Conservation (phyloP, 2,329 filamentous ascomycete genomes). For the Berkeleyomyces basicola region DNA sequence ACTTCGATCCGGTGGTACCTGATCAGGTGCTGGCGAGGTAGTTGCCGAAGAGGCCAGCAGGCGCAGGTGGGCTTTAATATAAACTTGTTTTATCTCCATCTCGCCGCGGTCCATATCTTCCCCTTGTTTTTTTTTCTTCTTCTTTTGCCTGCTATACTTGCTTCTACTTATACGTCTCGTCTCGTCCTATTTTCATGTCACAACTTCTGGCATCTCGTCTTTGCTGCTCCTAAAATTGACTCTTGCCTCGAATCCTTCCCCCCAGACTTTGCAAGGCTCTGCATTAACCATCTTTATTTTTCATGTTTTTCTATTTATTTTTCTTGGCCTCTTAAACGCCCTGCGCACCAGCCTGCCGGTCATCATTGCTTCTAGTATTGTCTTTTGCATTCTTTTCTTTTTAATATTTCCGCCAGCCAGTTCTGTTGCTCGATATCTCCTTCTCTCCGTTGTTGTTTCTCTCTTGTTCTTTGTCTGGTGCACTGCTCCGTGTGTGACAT, state of each 20-base stretch:
- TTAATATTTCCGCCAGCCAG: neutral
- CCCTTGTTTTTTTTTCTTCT: neutral
- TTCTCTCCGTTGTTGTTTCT: neutral
- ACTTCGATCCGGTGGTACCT: neutral
- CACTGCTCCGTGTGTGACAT: neutral
- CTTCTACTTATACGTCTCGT: neutral
- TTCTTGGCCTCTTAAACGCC: neutral
- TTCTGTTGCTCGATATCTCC: neutral
- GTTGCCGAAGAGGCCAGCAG: neutral
- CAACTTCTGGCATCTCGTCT: neutral
- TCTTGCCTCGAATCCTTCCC: neutral
- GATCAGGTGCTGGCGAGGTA: neutral
- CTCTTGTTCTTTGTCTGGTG: neutral
- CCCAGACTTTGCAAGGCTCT: neutral
- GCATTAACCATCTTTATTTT: neutral
- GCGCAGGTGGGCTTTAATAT: neutral
- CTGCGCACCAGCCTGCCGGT: neutral
- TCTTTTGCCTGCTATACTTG: neutral
- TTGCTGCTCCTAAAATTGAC: neutral
- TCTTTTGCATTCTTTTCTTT: neutral
- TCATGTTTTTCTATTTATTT: neutral
- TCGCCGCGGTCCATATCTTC: too few relatives aligned
- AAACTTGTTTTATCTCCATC: neutral
- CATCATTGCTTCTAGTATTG: neutral
- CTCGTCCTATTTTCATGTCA: neutral